A percentile compares a stretch with the other conserved stretches of the same genome.
phyloP scores from a whole-genome alignment of 2,329 filamentous ascomycete genomes.

The Sarocladium strictum region DNA sequence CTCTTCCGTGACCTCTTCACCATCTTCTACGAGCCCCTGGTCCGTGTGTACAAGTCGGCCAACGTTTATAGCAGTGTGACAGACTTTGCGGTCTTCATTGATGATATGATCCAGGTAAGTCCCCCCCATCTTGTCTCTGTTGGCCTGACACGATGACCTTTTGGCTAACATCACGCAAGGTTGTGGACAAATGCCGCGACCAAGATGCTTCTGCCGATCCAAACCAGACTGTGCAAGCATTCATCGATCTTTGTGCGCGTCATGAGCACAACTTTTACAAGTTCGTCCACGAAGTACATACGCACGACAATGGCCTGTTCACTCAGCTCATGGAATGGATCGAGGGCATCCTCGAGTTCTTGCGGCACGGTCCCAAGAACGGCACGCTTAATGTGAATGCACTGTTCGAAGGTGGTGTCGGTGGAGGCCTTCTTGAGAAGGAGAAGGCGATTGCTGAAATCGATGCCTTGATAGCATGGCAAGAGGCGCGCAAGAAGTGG shows the following conservation, averaged over 20 bases:
- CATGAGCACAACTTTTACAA: conserved; percentile 99
- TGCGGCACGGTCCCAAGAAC: conserved; percentile 77
- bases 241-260: conserved; percentile 91
- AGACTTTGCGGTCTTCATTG: conserved; percentile 87
- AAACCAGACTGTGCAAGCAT: conserved; percentile 96
- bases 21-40: conserved; percentile 97
- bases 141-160: too few species aligned
- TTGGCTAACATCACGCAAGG: conserved; percentile 34
- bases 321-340: conserved; percentile 96
- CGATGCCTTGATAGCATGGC: conserved; percentile 82
- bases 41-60: conserved; percentile 95
- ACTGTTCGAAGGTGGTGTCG: conserved; percentile 74
- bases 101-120: conserved; percentile 77
- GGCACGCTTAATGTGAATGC: conserved; percentile 93
- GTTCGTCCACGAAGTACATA: conserved; percentile 96
- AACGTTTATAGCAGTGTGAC: conserved; percentile 98
- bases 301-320: conserved; percentile 94
- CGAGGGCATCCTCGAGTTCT: conserved; percentile 88
- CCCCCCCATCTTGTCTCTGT: too few species aligned
- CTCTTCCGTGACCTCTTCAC: conserved; percentile 94
- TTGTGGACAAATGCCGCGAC: conserved; percentile 59
- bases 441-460: conserved; percentile 72
- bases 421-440: conserved; percentile 62
- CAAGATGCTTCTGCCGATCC: conserved; percentile 89
- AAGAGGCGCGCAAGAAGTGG: conserved; percentile 94